phyloP scores from a whole-genome alignment of 1,284 basidiomycete genomes.

The Ganoderma resinaceum region DNA sequence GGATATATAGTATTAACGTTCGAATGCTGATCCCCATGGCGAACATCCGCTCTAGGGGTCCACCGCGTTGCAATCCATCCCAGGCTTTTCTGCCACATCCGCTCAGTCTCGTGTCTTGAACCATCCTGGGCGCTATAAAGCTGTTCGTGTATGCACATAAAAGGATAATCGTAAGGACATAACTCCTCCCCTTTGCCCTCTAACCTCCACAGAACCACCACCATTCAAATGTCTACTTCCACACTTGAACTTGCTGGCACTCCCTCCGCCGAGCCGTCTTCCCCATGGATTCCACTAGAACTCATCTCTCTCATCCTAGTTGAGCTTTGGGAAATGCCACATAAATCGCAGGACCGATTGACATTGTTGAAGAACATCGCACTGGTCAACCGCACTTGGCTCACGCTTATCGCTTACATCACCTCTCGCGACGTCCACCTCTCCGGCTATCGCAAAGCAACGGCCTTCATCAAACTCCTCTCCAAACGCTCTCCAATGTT shows the following conservation, averaged over 20 bases:
- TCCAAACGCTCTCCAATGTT: constrained; percentile 24
- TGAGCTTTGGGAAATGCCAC: constrained; percentile 42
- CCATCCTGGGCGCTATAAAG: not conserved
- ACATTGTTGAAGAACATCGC: constrained; percentile 40
- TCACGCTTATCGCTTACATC: constrained; percentile 39
- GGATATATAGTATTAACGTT: no score
- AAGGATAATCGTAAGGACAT: not conserved
- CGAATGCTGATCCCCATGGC: not conserved
- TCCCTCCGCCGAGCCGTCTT: constrained; percentile 4
- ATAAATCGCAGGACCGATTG: constrained; percentile 41
- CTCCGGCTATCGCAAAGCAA: constrained; percentile 36
- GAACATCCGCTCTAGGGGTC: not conserved
- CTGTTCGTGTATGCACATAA: not conserved
- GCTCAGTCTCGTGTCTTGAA: not conserved
- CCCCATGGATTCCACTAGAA: constrained; percentile 42
- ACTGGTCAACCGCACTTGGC: constrained; percentile 42
- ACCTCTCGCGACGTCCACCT: constrained; percentile 44
- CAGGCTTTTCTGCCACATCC: not conserved
- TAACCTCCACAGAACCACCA: not conserved
- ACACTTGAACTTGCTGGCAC: not conserved
- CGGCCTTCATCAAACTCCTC: constrained; percentile 36
- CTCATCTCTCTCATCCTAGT: constrained; percentile 44
- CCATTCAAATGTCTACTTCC: not conserved
- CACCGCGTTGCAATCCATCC: not conserved
- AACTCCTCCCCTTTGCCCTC: not conserved